Conservation (phyloP, 495 filamentous ascomycete species). For the Aspergillus sclerotioniger region DNA sequence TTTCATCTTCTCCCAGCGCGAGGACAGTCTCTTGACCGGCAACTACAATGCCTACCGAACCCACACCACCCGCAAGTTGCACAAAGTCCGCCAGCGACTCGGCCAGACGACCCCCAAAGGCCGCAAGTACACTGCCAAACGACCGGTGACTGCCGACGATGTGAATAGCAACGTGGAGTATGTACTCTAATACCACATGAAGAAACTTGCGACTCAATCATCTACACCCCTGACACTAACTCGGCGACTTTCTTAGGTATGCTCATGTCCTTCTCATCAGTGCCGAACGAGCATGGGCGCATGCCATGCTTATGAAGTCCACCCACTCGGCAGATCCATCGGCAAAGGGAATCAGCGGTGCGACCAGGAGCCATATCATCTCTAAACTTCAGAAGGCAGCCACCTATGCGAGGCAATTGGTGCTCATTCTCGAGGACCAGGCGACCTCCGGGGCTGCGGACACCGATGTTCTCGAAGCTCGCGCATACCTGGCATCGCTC, state of each 20-base stretch:
- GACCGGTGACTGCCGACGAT: slow-evolving; percentile 71
- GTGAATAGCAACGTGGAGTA: slow-evolving; percentile 77
- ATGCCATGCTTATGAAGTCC: slow-evolving; percentile 93
- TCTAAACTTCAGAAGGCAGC: slow-evolving; percentile 80
- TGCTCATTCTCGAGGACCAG: slow-evolving; percentile 59
- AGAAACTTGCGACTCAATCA: not conserved
- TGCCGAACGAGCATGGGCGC: slow-evolving; percentile 91
- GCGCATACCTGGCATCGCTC: slow-evolving; percentile 75
- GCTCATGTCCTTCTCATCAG: slow-evolving; percentile 76
- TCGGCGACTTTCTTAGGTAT: slow-evolving; percentile 53
- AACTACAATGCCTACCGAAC: slow-evolving; percentile 84
- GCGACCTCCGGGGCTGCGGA: slow-evolving; percentile 60
- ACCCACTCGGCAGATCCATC: slow-evolving; percentile 70
- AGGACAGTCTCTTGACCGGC: slow-evolving; percentile 79
- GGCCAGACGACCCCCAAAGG: slow-evolving; percentile 77
- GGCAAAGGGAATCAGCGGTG: slow-evolving; percentile 71
- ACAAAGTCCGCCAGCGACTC: slow-evolving; percentile 80
- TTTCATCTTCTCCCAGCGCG: slow-evolving; percentile 71
- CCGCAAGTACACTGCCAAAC: slow-evolving; percentile 75
- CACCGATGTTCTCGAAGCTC: slow-evolving; percentile 78
- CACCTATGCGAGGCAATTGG: slow-evolving; percentile 65
- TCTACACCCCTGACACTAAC: slow-evolving; percentile 14
- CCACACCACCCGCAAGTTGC: slow-evolving; percentile 76
- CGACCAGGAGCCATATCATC: slow-evolving; percentile 79
- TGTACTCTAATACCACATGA: slow-evolving; percentile 16